A percentile compares a stretch with the other conserved stretches of the same genome.
Evolutionary conservation across 2,329 filamentous ascomycete genomes (phyloP).

Genomic region (Paecilomyces variotii): DNA sequence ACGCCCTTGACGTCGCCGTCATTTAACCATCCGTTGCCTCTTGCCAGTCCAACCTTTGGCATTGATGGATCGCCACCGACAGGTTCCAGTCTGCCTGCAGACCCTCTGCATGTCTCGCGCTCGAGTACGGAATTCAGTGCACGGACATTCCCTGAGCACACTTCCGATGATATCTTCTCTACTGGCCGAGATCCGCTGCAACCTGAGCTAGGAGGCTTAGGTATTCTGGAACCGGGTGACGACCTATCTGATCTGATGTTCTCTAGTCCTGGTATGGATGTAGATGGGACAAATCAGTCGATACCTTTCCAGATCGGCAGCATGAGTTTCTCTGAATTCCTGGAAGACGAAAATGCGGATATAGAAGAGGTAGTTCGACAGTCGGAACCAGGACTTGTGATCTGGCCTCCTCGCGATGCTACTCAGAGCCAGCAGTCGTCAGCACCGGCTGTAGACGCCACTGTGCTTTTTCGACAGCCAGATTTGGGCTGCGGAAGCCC

Average conservation of each 20-base stretch:
- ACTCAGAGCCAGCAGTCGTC: conserved; percentile 29
- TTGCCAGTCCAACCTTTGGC: background rate
- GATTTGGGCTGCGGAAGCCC: conserved; percentile 45
- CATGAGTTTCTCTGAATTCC: conserved; percentile 23
- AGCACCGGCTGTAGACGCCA: conserved; percentile 18
- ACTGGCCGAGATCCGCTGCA: background rate
- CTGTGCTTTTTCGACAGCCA: conserved; percentile 38
- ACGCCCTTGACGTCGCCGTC: background rate
- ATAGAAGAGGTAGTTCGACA: conserved; percentile 49
- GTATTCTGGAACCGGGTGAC: background rate
- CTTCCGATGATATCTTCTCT: background rate
- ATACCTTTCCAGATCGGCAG: conserved; percentile 6
- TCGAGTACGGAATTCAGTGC: background rate
- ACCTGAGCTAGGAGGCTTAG: background rate
- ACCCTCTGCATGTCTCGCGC: background rate
- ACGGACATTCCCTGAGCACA: background rate
- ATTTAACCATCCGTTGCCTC: background rate
- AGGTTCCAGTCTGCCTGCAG: background rate
- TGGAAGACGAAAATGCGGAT: conserved; percentile 38
- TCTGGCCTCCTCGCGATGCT: conserved; percentile 31
- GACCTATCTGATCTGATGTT: conserved; percentile 7
- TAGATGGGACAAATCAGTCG: conserved; percentile 5
- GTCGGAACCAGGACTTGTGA: conserved; percentile 19
- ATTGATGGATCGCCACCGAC: background rate
- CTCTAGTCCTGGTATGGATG: conserved; percentile 3